These are phyloP conservation scores for Phycomyces blakesleeanus DNA, from an alignment of 192 early-diverging fungal genomes.

Conservation along the genomic window DNA sequence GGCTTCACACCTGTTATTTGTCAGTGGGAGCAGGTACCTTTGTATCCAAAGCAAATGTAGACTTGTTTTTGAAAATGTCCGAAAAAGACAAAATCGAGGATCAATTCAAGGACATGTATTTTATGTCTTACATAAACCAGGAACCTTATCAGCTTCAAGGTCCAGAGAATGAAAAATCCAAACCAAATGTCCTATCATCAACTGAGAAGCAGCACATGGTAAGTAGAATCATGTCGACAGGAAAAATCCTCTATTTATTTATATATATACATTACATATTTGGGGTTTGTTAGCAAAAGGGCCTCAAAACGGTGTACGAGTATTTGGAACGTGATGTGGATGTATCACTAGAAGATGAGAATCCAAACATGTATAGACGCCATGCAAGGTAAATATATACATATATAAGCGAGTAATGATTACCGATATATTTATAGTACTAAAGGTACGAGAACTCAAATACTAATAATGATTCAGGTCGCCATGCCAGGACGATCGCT, in stretches of 20 bases:
- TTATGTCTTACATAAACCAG: constrained; percentile 51
- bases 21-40: constrained; percentile 49
- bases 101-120: constrained; percentile 54
- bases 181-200: background rate
- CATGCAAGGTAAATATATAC: constrained; percentile 29
- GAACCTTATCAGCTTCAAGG: constrained; percentile 49
- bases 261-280: no score
- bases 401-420: background rate
- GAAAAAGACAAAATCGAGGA: constrained; percentile 47
- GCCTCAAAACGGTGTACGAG: no score
- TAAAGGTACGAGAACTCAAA: background rate
- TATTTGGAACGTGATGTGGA: no score
- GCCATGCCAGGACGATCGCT: constrained; percentile 49
- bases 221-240: background rate
- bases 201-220: constrained; percentile 12
- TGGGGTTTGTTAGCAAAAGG: no score
- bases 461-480: constrained; percentile 13
- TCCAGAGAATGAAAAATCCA: background rate
- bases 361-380: constrained; percentile 36
- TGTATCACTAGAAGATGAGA: constrained; percentile 1
- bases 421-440: no score
- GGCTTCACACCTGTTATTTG: constrained; percentile 51
- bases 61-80: constrained; percentile 45
- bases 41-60: constrained; percentile 43
- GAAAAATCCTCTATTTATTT: no score